A percentile compares a stretch with the other conserved stretches of the same genome.
phyloP scores from a whole-genome alignment of 2,329 filamentous ascomycete species.

The Tolypocladium guangdongense region DNA sequence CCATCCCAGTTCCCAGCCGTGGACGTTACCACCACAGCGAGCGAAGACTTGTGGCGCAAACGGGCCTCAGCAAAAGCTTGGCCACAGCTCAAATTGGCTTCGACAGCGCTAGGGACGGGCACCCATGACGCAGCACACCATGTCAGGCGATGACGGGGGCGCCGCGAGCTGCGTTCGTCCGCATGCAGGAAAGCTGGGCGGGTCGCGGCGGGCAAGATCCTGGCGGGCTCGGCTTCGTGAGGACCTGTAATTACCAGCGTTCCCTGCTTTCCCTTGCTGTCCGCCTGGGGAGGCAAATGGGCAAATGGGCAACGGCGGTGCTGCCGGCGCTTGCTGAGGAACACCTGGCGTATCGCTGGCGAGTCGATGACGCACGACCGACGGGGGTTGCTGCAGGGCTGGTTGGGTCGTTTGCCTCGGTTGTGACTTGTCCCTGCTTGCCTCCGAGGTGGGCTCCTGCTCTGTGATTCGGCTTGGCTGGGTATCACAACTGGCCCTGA shows the following conservation, averaged over 20 bases:
- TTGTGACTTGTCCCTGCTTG: background rate
- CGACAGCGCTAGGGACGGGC: background rate
- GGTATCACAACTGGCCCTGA: background rate
- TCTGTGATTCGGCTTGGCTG: background rate
- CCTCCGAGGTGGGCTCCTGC: background rate
- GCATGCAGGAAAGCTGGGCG: background rate
- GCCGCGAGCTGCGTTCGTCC: background rate
- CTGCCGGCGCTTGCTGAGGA: background rate
- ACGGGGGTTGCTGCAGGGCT: slow-evolving; percentile 9
- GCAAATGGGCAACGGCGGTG: background rate
- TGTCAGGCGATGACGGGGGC: too few relatives aligned
- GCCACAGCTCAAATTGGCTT: too few relatives aligned
- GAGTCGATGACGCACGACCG: slow-evolving; percentile 24
- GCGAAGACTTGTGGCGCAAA: background rate
- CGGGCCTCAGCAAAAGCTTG: background rate
- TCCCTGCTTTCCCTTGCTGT: background rate
- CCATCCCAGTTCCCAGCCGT: too few relatives aligned
- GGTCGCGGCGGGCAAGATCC: background rate
- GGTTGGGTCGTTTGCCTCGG: too few relatives aligned
- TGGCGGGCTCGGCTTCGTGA: background rate
- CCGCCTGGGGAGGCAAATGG: background rate
- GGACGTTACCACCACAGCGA: too few relatives aligned
- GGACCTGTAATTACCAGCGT: too few relatives aligned
- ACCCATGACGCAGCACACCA: background rate
- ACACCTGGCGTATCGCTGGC: slow-evolving; percentile 1